Evolutionary conservation across 805 yeast genomes (phyloP).

Genomic region (Metschnikowia corniflorae): DNA sequence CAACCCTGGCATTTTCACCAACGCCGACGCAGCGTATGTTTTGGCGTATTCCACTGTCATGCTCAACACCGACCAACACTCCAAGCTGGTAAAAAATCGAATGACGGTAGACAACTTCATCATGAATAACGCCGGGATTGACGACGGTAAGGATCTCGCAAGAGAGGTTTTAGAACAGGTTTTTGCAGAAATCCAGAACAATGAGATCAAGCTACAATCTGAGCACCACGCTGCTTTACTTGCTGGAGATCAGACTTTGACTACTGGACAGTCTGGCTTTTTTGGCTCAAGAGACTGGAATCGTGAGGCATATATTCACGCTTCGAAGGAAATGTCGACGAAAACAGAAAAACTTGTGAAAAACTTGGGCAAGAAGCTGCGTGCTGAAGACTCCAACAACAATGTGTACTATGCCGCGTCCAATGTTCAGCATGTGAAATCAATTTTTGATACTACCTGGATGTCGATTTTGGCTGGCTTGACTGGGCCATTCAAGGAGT

Average conservation of each 20-base stretch:
- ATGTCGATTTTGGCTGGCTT: constrained; percentile 94
- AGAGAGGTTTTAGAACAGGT: constrained; percentile 65
- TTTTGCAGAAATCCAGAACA: constrained; percentile 69
- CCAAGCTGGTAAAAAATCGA: constrained; percentile 76
- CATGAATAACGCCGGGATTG: constrained; percentile 85
- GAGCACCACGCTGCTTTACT: constrained; percentile 92
- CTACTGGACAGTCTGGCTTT: constrained; percentile 40
- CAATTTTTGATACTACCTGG: constrained; percentile 94
- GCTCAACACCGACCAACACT: constrained; percentile 93
- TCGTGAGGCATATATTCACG: constrained; percentile 85
- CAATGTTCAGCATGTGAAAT: constrained; percentile 84
- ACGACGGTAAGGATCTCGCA: constrained; percentile 84
- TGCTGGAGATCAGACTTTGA: constrained; percentile 49
- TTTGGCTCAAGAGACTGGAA: constrained; percentile 67
- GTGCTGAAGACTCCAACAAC: constrained; percentile 33
- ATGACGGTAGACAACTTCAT: constrained; percentile 89
- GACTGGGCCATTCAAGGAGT: constrained; percentile 89
- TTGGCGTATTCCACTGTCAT: constrained; percentile 87
- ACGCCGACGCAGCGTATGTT: constrained; percentile 92
- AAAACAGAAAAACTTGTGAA: constrained; percentile 85
- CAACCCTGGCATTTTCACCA: constrained; percentile 82
- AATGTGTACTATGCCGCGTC: constrained; percentile 74
- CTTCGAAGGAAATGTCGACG: constrained; percentile 85
- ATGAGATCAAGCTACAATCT: constrained; percentile 87
- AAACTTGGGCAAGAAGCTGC: constrained; percentile 49